Base-by-base conservation (phyloP, 192 early-diverging fungal genomes). In the Backusella parvicylindrica region DNA sequence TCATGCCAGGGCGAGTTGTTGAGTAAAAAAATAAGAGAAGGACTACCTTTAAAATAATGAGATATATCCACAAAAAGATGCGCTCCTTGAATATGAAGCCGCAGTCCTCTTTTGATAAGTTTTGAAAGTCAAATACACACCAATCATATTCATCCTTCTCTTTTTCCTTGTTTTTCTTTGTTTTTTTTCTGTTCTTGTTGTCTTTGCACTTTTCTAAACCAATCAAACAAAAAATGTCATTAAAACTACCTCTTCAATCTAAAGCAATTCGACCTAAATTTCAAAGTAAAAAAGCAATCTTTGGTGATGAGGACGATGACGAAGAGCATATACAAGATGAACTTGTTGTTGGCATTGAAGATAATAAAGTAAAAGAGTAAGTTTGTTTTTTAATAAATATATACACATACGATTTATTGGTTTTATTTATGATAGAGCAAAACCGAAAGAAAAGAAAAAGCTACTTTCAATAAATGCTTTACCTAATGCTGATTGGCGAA, bases 311-410 rank as follows among this genome's bases (percentile, higher is more conserved):
- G 40, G 86, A 84, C 21, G 83, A 84, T 15, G 77, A 80, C 11
- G 70, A 41, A 15, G 82, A 84, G n/a, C 70, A 75, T 11, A 72
- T 73, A 1, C 64, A 76, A 38, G 79, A 79, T 18, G 85, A 88
- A 49, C 71, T 82, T 26, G 77, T 88, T 50, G 40, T 71, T 41
- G 86, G 85, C 13, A 71, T 88, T 11, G 85, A 86, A 67, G 85
- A 79, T 40, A 87, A 87, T 40, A 84, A 77, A 64, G 73, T 82
- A 30, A 72, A 81, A 56, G 80, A 78, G 84, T 87, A 32, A 63
- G 37, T 56, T 56, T 8, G 7, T 56, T 11, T 13, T 41, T 7
- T 41, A 41, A 41, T 41, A 41, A 74, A 12, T 68, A 37, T 18
- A 68, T 12, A 6, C 13, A 75, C 7, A 47, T 21, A 50, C 26